Base-by-base conservation (phyloP, 352 stramenopile genomes). In the Pythium utonaiense region DNA sequence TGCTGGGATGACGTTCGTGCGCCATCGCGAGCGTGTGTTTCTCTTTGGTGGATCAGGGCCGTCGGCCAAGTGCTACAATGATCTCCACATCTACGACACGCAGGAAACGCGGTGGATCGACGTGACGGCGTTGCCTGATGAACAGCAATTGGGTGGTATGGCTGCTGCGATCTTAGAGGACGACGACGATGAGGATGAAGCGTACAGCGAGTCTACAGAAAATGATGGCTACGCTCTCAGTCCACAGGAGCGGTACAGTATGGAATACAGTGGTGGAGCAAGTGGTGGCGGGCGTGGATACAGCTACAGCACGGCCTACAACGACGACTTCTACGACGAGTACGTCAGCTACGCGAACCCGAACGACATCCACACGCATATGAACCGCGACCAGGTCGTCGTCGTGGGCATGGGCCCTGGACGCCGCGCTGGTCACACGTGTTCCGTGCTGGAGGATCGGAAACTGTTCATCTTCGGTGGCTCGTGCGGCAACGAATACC, bases 1-100 rank as follows among this genome's bases (percentile, higher is more conserved):
- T 41, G 93, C 93, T 0, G 96, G 94, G 19, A 98, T 98, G 96
- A 98, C 91, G n/a, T 89, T 98, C 62, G 96, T 89, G n/a, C 78
- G 87, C 27, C 74, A 98, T 58, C 74, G 85, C 44, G 89, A 93
- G 47, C 73, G 83, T n/a, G 67, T 98, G 6, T 98, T 96, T 64
- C 77, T 98, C 8, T 98, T 98, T 78, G 96, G 96, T 28, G 96
- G 96, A 13, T 97, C 84, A 17, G 96, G 94, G 0, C 94, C 91
- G 21, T 78, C 88, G 14, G 93, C 91, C 27, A 97, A 97, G 62
- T 98, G 93, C 71, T 98, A 98, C 72, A 93, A 98, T 61, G 95
- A 98, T 57, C 83, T 98, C 38, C 93, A 98, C 62, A 87, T 98
- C 45, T 93, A 98, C 52, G 92, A 98, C 70, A 67, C 72, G 0